Base-by-base conservation (phyloP, 2,329 filamentous ascomycete genomes). In the Claviceps humidiphila region DNA sequence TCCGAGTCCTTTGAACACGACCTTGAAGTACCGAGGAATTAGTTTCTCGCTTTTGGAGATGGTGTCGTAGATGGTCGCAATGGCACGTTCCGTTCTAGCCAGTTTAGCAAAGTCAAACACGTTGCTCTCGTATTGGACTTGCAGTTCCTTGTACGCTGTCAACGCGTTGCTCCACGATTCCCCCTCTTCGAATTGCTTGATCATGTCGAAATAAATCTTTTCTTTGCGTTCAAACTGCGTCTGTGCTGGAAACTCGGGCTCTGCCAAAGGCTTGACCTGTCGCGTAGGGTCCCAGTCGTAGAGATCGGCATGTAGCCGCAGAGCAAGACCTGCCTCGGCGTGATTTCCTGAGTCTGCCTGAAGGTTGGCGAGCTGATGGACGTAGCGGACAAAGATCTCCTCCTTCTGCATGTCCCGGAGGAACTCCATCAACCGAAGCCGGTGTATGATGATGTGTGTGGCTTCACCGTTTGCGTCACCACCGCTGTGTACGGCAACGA, bases 371-470 rank as follows among this genome's bases (percentile, higher is more conserved):
- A 97, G 76, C 66, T 96, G 89, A 64, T 97, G 91, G 14, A 97
- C 90, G 61, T 97, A 96, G 58, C 89, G 85, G 57, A 95, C 86
- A 66, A 95, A 97, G 53, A 96, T 95, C 61, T 96, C 90, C 65
- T 95, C 89, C 63, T 95, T 95, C 59, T 94, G 87, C 85, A 96
- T 95, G 63, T 96, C 89, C 58, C 89, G 86, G 59, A 97, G 77
- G 68, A 96, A 97, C 60, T 96, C 89, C 90, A 97, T 96, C 26
- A 97, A 73, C 52, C 88, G 82, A 50, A 97, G 72, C 0, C 89
- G 88, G 66, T 96, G 30, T 34, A 34, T 89, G 67, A 95, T 87
- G 57, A 95, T 86, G 55, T 87, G 81, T 7, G 85, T 85, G 1
- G 87, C 83, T 62, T 95, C 89, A 45, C 81, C 85, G 4, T 74